Evolutionary conservation across 352 stramenopile genomes (phyloP), one percentile per base, ranked within the genome.

Genomic region (Stramenopiles sp.): DNA sequence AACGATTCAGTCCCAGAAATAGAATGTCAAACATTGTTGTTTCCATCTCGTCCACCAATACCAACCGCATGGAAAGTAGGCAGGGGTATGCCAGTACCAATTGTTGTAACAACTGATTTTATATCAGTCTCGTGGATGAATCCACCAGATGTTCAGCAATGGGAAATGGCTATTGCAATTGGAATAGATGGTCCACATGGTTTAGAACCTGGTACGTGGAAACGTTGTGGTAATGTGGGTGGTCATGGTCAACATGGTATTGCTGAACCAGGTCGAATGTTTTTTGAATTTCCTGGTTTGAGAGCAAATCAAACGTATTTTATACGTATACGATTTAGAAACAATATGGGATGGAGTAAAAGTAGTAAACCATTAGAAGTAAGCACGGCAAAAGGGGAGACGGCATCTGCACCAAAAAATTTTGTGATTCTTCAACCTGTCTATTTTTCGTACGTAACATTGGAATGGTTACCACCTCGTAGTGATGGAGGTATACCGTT

Each of bases 341-440:
- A 76, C 65, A 76, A 76, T 20, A 76, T 31, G 4, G 65, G 65
- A 4, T 76, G 65, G 65, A 76, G 65, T 13, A 76, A 76, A 13
- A 76, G 65, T 20, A 76, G 65, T 20, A 76, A 33, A 33, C 65
- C 65, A 33, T 76, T 76, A 20, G 65, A 76, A 33, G 65, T 76
- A 13, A 13, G 4, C 30, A 76, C 65, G 4, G 30, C 65, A 20
- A 76, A 76, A 20, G 65, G 65, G 4, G 13, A 76, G 13, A 20
- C 13, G 4, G 4, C 65, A 33, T 76, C 65, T 1, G 65, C 65
- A 20, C 65, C 65, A 33, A 31, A 76, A 33, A 76, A 76, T 13
- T 76, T 76, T 33, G 31, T 76, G 7, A 4, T 76, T 33, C 4
- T 76, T 33, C 65, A 13, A 7, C 65, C 65, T 20, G 4, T 76